A percentile compares a stretch with the other conserved stretches of the same genome.
Conservation (phyloP, 805 yeast genomes). For the Metschnikowia henanensis region DNA sequence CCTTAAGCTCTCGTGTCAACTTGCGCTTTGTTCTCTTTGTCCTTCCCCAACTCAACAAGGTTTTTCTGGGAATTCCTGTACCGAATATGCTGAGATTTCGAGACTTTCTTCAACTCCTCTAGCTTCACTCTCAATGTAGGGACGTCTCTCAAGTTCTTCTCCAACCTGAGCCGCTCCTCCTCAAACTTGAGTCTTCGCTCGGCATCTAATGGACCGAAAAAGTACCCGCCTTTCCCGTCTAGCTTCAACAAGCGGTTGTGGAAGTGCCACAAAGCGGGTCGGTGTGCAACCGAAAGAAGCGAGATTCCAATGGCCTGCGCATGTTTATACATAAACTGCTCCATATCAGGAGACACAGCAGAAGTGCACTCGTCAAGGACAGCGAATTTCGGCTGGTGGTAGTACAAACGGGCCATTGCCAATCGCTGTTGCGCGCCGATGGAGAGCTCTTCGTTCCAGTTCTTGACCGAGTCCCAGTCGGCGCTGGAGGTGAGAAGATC, state of each 20-base stretch:
- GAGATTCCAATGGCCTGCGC: constrained; percentile 82
- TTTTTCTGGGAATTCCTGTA: constrained; percentile 30
- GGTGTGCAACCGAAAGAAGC: constrained; percentile 85
- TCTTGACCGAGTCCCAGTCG: constrained; percentile 61
- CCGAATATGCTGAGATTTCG: constrained; percentile 41
- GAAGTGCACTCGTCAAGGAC: constrained; percentile 96
- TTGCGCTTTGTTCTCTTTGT: neutral
- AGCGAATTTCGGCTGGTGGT: constrained; percentile 90
- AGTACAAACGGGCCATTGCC: constrained; percentile 90
- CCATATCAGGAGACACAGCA: constrained; percentile 89
- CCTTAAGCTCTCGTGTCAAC: neutral
- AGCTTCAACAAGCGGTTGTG: constrained; percentile 81
- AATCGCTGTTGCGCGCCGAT: constrained; percentile 92
- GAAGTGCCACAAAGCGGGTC: constrained; percentile 91
- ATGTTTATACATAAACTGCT: constrained; percentile 80
- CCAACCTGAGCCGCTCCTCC: constrained; percentile 72
- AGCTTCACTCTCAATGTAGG: constrained; percentile 67
- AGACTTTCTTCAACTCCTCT: constrained; percentile 57
- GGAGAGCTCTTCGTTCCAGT: constrained; percentile 88
- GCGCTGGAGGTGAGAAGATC: constrained; percentile 45
- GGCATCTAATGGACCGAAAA: constrained; percentile 65
- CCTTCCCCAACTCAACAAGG: constrained; percentile 23
- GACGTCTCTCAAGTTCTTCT: constrained; percentile 67
- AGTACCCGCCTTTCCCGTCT: constrained; percentile 78
- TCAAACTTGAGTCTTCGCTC: constrained; percentile 70